Percentiles rank a stretch among this genome's conserved stretches.
phyloP scores from a whole-genome alignment of 2,329 filamentous ascomycete species.

The Stagonosporopsis cucurbitacearum region DNA sequence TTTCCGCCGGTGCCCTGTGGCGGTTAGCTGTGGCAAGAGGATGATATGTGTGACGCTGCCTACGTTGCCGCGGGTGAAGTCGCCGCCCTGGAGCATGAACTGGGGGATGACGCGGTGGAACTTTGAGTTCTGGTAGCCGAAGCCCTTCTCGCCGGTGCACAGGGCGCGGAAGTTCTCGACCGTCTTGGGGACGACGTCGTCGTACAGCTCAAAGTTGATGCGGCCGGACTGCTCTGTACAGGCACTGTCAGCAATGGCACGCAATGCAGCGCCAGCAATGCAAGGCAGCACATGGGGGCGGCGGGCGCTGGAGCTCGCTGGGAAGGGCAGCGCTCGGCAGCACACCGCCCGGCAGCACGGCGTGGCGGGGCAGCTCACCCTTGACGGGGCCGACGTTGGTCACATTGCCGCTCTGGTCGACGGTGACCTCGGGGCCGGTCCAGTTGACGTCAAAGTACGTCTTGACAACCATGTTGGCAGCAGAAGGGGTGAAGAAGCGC shows the following conservation, averaged over 20 bases:
- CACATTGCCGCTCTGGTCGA: conserved; percentile 62
- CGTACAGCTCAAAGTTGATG: conserved; percentile 89
- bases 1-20: conserved; percentile 83
- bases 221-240: conserved; percentile 72
- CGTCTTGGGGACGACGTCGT: conserved; percentile 87
- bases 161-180: conserved; percentile 83
- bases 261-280: conserved; percentile 17
- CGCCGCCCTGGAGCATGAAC: conserved; percentile 96
- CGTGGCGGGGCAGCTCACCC: conserved; percentile 59
- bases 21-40: conserved; percentile 22
- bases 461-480: conserved; percentile 76
- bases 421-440: conserved; percentile 74
- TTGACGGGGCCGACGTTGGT: conserved; percentile 55
- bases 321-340: not conserved
- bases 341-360: conserved; percentile 1
- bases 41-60: conserved; percentile 45
- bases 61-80: conserved; percentile 93
- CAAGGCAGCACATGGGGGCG: too few species aligned
- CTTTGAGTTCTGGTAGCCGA: conserved; percentile 80
- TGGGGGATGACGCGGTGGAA: conserved; percentile 94
- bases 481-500: conserved; percentile 67
- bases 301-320: not conserved
- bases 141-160: conserved; percentile 80
- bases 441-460: conserved; percentile 76
- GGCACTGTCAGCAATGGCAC: conserved; percentile 19